Base-by-base conservation (phyloP, 441 rosid species). In the Flueggea neowawraea region DNA sequence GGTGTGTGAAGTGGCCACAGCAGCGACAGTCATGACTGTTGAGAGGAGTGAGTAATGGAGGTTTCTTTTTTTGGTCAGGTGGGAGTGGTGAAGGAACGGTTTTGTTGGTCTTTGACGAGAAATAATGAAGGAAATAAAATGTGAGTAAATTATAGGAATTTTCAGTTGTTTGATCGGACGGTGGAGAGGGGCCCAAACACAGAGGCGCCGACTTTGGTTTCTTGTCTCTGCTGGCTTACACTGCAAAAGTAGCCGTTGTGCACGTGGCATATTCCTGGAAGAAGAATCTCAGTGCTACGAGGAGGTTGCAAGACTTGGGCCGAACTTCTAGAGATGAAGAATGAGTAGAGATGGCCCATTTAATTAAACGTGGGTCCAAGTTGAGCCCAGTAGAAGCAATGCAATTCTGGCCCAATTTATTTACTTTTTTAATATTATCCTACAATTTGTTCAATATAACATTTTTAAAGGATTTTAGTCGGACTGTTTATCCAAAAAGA, bases 21-120 rank as follows among this genome's bases (percentile, higher is more conserved):
- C 69, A 6, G 75, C 76, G 54, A 67, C 87, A 14, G 84, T 72
- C 90, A 89, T 85, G 64, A 66, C 69, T 48, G 60, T 28, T 12
- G 52, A 6, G 12, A 59, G 12, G 16, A 67, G 6, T n/a, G n/a
- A 47, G 47, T 22, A 39, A 53, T n/a, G 50, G 13, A 33, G 55
- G 15, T 44, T 36, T 32, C 44, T 54, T 52, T 49, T 32, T 22
- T 22, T 22, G 28, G 2, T 22, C 28, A 22, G 28, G 28, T 22
- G 28, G 28, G 28, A 22, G 28, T 22, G 28, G 28, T 22, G 28
- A 22, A 66, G 80, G 45, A 82, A 75, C 84, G 77, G 77, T 52
- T 43, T 9, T 28, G 43, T 47, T 74, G 65, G 41, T 39, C 33
- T n/a, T 41, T 56, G 48, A 44, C 12, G 54, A 69, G n/a, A 63